These are phyloP conservation scores for Neonectria ditissima DNA, from an alignment of 2,329 filamentous ascomycete species.

Conservation along the genomic window DNA sequence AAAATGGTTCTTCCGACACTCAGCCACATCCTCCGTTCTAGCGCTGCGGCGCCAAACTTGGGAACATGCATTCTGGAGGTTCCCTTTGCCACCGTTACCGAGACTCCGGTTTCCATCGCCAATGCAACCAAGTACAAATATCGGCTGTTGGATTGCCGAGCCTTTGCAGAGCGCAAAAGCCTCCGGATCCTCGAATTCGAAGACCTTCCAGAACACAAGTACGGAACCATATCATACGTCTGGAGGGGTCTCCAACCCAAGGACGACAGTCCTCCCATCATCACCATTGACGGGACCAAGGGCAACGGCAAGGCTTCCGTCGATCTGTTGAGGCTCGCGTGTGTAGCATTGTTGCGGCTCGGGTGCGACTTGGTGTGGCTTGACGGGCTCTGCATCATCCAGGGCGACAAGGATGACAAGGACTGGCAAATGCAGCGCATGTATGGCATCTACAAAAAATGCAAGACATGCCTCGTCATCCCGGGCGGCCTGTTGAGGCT, in stretches of 20 bases:
- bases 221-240: constrained; percentile 2
- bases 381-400: constrained; percentile 6
- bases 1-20: background rate
- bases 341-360: background rate
- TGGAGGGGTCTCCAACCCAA: background rate
- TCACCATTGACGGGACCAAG: background rate
- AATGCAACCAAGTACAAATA: background rate
- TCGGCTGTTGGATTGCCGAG: background rate
- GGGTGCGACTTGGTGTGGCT: background rate
- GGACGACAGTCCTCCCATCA: background rate
- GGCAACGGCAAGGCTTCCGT: background rate
- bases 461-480: background rate
- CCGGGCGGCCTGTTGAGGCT: background rate
- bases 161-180: background rate
- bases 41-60: background rate
- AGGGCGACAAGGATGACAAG: background rate
- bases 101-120: background rate
- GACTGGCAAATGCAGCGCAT: constrained; percentile 11
- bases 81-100: background rate
- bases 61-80: background rate
- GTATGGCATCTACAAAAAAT: background rate
- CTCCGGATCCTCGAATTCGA: constrained; percentile 1
- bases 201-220: background rate
- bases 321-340: background rate
- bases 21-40: too few species aligned